Conservation (phyloP, 208 protist genomes). For the Angomonas deanei region DNA sequence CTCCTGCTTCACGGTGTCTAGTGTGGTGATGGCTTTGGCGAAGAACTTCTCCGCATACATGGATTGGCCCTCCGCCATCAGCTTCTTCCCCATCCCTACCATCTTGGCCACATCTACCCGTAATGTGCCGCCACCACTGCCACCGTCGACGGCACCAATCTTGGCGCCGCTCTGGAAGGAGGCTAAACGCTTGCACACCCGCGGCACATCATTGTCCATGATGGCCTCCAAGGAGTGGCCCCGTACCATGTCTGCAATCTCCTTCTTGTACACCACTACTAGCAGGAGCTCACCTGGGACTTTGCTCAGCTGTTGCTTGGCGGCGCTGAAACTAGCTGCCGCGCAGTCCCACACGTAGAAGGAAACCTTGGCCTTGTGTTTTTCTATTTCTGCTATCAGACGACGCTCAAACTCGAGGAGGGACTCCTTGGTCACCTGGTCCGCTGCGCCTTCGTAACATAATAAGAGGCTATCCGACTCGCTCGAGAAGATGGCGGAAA, state of each 20-base stretch:
- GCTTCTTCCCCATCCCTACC: slow-evolving; percentile 48
- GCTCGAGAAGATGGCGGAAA: slow-evolving; percentile 33
- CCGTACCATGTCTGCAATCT: slow-evolving; percentile 55
- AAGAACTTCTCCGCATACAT: slow-evolving; percentile 84
- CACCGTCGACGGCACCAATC: neutral
- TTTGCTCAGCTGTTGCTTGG: slow-evolving; percentile 60
- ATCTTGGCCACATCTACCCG: slow-evolving; percentile 73
- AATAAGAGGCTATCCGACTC: slow-evolving; percentile 40
- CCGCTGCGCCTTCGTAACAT: slow-evolving; percentile 58
- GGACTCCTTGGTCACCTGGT: slow-evolving; percentile 28
- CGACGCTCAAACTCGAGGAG: slow-evolving; percentile 26
- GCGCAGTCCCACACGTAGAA: slow-evolving; percentile 75
- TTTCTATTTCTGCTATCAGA: slow-evolving; percentile 4
- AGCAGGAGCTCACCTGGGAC: slow-evolving; percentile 37
- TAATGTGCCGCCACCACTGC: slow-evolving; percentile 15
- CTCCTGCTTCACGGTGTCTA: slow-evolving; percentile 52
- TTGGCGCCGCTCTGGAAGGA: slow-evolving; percentile 32
- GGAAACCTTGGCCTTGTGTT: slow-evolving; percentile 17
- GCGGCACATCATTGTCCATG: slow-evolving; percentile 15
- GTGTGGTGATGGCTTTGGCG: slow-evolving; percentile 45
- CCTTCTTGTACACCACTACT: slow-evolving; percentile 42
- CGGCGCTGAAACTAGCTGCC: slow-evolving; percentile 33
- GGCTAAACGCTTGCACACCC: slow-evolving; percentile 49
- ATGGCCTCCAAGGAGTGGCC: slow-evolving; percentile 22
- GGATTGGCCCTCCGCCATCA: slow-evolving; percentile 46